Percentiles rank a stretch among this genome's conserved stretches.
Evolutionary conservation across 306 rosid species (phyloP).

Genomic region (Cyamopsis tetragonoloba): DNA sequence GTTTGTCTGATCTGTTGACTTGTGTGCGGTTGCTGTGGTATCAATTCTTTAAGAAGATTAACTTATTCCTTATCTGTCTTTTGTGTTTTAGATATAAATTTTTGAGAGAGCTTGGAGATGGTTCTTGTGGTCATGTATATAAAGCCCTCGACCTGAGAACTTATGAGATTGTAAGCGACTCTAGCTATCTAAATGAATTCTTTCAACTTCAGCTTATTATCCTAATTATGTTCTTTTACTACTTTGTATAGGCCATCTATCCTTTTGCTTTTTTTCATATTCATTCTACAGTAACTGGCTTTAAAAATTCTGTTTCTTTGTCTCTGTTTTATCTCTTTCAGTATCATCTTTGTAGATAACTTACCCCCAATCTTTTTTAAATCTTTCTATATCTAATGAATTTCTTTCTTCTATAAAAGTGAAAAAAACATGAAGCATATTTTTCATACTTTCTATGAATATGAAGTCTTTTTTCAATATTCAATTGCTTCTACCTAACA

Average conservation of each 20-base stretch:
- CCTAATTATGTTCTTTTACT: conserved; percentile 1
- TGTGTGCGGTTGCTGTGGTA: not conserved
- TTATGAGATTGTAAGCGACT: conserved; percentile 62
- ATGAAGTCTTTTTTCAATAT: not conserved
- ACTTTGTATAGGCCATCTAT: conserved; percentile 2
- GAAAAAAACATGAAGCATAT: not conserved
- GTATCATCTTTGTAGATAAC: not conserved
- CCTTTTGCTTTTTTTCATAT: conserved; percentile 7
- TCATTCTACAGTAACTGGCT: not conserved
- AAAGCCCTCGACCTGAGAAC: conserved; percentile 67
- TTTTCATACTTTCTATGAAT: not conserved
- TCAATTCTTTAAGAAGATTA: conserved; percentile 19
- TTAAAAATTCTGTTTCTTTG: not conserved
- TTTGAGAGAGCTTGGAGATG: conserved; percentile 88
- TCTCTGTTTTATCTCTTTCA: not conserved
- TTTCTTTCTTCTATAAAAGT: not conserved
- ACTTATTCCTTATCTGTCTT: conserved; percentile 1
- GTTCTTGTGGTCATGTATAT: conserved; percentile 87
- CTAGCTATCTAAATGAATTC: not conserved
- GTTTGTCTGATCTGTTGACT: conserved; percentile 23
- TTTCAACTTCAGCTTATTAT: conserved; percentile 13
- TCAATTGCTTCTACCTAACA: not conserved
- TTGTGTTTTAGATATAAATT: conserved; percentile 50
- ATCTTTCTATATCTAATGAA: too few species aligned
- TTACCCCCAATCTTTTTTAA: not conserved